Base-by-base conservation (phyloP, 2,329 filamentous ascomycete genomes). In the Neonectria faginata region DNA sequence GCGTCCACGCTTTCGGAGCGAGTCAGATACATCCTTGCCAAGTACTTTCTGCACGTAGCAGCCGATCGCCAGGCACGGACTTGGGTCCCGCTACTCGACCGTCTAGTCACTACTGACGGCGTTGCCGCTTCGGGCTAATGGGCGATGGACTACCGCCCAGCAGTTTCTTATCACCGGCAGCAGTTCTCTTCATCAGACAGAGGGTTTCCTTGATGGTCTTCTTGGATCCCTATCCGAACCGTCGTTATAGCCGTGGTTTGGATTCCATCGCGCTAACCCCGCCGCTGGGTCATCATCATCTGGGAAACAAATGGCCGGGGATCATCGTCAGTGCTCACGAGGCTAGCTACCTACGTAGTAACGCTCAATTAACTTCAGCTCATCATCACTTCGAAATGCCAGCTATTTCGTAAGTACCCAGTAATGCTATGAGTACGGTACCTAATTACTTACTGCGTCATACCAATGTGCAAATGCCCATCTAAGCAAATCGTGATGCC, bases 61-160 rank as follows among this genome's bases (percentile, higher is more conserved):
- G 11, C 18, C 11, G 71, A 73, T 73, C 68, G 68, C 62, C 66
- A 73, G 71, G 71, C 71, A 73, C 71, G 65, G 68, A 70, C 69
- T 68, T 51, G 60, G 58, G 53, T 47, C 70, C 56, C 48, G 64
- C 57, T 63, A 47, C 12, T 61, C 52, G 60, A 59, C 54, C 53
- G 39, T 54, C 62, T 54, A 66, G 53, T 64, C 50, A 57, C 44
- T 60, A 64, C 41, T 60, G 39, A 27, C 42, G 59, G 29, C 58
- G 61, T 67, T 64, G 51, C 71, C 67, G 29, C 31, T 68, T 70
- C 62, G 58, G 60, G 71, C 47, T 62, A 73, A 70, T 59, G 14
- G 22, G 51, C 31, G 22, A 59, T 22, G 27, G 52, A 29, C 53
- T 36, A 44, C 29, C 36, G 36, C 36, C 33, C 51, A 25, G 11